Base-by-base conservation (phyloP, 78 protist genomes). In the Bodo saltans region DNA sequence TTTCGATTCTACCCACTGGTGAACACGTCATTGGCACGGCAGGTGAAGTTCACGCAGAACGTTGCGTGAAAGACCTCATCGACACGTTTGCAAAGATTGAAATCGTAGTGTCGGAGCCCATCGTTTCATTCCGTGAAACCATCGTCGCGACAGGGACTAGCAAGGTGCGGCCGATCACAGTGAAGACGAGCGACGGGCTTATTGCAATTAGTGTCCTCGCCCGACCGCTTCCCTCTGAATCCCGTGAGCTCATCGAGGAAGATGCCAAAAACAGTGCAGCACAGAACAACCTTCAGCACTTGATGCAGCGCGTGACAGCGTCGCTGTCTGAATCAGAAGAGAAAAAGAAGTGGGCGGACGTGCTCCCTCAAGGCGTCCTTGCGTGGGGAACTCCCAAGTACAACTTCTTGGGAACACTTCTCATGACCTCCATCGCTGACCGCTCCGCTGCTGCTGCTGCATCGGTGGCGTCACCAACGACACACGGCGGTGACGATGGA, bases 31-130 rank as follows among this genome's bases (percentile, higher is more conserved):
- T 97, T 27, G 86, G 80, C 17, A 74, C 97, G 2, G 88, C 94
- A 8, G 98, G 98, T 30, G 98, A 97, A 74, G 68, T 96, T 38
- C 98, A 96, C 75, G 74, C 96, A 35, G 97, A 95, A 82, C 67
- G 95, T 27, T 95, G 98, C 87, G 73, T 96, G 70, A 41, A 82
- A 11, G 98, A 97, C 81, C 84, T 97, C 35, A 67, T 53, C 27
- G 97, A 93, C 26, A 33, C 42, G 26, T 97, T 86, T 72, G 95
- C 97, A 0, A 30, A 34, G 47, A 70, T 81, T 1, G 34, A 11
- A 3, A 1, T 74, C n/a, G 41, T 27, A 35, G 80, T 79, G 0
- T 94, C 97, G 0, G 67, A 90, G 3, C 99, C 99, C 1, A 53
- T 96, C 21, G 95, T 97, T 1, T 88, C 97, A 30, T 93, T 95